Evolutionary conservation across 2,329 filamentous ascomycete species (phyloP), one percentile per base, ranked within the genome.

Genomic region (Claviceps sp.): DNA sequence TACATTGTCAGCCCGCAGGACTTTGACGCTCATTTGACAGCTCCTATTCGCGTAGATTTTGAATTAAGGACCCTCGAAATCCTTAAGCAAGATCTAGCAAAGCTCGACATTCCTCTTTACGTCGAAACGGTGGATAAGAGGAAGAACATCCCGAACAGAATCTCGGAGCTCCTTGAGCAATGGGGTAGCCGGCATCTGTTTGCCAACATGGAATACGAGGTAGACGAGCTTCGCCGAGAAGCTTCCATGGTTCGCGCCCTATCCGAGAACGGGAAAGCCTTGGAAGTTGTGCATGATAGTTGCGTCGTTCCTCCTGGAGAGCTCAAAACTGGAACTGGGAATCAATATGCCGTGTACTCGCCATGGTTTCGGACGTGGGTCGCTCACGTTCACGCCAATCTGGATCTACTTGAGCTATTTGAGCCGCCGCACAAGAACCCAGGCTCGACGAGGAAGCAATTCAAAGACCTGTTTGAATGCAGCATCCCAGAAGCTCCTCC

Each of bases 181-280:
- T 95, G 88, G 88, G 79, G 78, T 0, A 84, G 80, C 1, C 83
- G 75, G 47, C 85, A 93, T 60, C 57, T 95, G 2, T 94, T 82
- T 60, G 82, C 85, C 47, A 95, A 95, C 62, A 80, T 89, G 52
- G 89, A 95, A 64, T 95, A 95, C 60, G 90, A 95, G 64, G 88
- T 94, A 0, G 90, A 96, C 62, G 90, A 95, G 68, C 68, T 95
- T 53, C 74, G 89, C 44, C 75, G 89, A 5, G 90, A 96, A 60
- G 80, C 82, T 1, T 72, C 71, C 29, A 68, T 95, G 60, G 75
- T 87, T 1, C 75, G 71, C 29, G 65, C 73, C 42, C 78, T 84
- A 54, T 67, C 83, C 1, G 73, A 80, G 16, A 77, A 76, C 13
- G 83, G 79, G 0, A 78, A 91, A 46, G 74, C 77, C 1, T 82